Percentiles rank a stretch among this genome's conserved stretches.
Evolutionary conservation across 176 grass and related monocot genomes (phyloP).

Genomic region (Lolium multiflorum): DNA sequence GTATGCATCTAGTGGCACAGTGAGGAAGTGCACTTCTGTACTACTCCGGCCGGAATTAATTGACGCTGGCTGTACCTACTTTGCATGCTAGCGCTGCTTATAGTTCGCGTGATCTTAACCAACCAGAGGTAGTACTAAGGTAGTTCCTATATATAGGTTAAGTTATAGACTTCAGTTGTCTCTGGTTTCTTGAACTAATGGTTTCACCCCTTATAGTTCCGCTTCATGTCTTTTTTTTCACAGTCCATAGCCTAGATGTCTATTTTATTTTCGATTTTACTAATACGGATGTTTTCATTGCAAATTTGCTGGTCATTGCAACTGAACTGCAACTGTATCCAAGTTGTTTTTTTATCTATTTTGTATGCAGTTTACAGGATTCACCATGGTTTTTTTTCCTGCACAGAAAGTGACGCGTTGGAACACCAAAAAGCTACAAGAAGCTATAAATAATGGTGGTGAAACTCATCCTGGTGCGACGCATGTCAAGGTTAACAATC

Average conservation of each 20-base stretch:
- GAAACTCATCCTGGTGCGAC: slow-evolving; percentile 91
- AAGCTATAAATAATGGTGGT: slow-evolving; percentile 75
- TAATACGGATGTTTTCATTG: not conserved
- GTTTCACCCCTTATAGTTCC: not conserved
- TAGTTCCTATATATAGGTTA: not conserved
- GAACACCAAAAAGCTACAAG: slow-evolving; percentile 74
- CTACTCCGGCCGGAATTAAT: no score
- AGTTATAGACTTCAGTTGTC: not conserved
- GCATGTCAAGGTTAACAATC: slow-evolving; percentile 70
- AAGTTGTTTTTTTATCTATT: slow-evolving; percentile 16
- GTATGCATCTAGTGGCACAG: not conserved
- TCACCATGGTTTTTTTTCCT: slow-evolving; percentile 33
- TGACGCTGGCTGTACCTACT: no score
- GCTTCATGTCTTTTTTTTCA: not conserved
- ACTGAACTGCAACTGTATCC: not conserved
- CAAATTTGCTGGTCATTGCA: not conserved
- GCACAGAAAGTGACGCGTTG: slow-evolving; percentile 80
- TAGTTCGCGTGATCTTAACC: no score
- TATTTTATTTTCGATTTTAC: not conserved
- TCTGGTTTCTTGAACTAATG: not conserved
- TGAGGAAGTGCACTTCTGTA: not conserved
- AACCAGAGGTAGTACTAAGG: no score
- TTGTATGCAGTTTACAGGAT: slow-evolving; percentile 9
- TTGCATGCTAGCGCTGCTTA: no score
- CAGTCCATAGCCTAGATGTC: not conserved